phyloP scores from a whole-genome alignment of 495 filamentous ascomycete genomes.

The Rusavskia elegans region DNA sequence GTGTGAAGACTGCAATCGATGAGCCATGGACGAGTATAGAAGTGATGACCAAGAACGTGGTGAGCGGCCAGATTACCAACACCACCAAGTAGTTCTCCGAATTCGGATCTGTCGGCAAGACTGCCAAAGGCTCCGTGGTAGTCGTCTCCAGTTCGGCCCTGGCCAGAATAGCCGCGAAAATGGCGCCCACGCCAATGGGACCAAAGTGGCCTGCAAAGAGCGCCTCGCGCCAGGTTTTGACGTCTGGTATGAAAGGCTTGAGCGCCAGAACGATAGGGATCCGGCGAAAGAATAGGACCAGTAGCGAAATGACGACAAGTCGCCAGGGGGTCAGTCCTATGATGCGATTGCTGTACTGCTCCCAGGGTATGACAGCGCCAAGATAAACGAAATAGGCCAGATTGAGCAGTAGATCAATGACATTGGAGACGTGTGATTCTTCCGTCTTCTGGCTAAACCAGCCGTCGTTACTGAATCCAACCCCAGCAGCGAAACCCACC shows the following conservation, averaged over 20 bases:
- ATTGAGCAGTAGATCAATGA: constrained; percentile 94
- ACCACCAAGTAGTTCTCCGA: constrained; percentile 54
- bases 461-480: constrained; percentile 96
- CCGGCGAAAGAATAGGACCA: constrained; percentile 90
- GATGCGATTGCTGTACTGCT: constrained; percentile 54
- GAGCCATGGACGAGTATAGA: constrained; percentile 96
- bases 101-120: constrained; percentile 37
- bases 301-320: constrained; percentile 71
- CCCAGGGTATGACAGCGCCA: constrained; percentile 93
- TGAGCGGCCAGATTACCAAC: constrained; percentile 86
- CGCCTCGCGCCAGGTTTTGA: constrained; percentile 97
- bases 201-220: constrained; percentile 98
- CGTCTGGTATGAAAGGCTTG: constrained; percentile 88
- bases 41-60: constrained; percentile 80
- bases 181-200: constrained; percentile 92
- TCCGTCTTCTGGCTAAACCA: constrained; percentile 99
- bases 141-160: constrained; percentile 72
- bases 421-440: constrained; percentile 96
- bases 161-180: constrained; percentile 87
- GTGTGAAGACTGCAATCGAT: constrained; percentile 93
- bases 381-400: constrained; percentile 97
- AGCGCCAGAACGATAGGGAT: constrained; percentile 90
- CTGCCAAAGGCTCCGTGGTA: constrained; percentile 51
- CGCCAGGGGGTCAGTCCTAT: constrained; percentile 73
- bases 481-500: constrained; percentile 86